These are phyloP conservation scores for Solanum chiquidenum DNA, from an alignment of 257 asterid genomes.

Conservation along the genomic window DNA sequence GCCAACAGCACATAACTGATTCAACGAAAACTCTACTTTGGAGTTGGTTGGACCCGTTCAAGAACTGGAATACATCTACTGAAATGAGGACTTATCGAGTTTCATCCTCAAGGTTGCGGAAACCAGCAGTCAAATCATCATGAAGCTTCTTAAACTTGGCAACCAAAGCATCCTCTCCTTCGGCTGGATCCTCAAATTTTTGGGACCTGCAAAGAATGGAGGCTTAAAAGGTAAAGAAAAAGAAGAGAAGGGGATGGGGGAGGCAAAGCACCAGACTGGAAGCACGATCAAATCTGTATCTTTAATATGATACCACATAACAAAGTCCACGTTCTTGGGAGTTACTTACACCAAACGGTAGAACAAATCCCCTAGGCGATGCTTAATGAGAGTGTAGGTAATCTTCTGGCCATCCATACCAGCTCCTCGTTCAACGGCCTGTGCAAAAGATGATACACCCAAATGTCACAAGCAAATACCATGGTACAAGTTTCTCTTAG, in stretches of 20 bases:
- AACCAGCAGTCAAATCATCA: slow-evolving; percentile 85
- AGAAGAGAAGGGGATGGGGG: not conserved
- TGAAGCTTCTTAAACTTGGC: slow-evolving; percentile 74
- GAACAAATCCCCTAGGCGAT: slow-evolving; percentile 79
- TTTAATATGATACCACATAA: not conserved
- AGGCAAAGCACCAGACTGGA: not conserved
- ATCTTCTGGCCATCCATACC: slow-evolving; percentile 97
- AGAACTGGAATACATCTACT: not conserved
- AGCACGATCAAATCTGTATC: not conserved
- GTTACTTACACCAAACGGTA: slow-evolving; percentile 88
- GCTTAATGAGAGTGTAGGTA: slow-evolving; percentile 79
- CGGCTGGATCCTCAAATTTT: slow-evolving; percentile 97
- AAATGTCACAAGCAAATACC: not conserved
- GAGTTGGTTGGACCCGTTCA: not conserved
- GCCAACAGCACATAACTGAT: not conserved
- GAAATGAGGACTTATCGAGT: slow-evolving; percentile 37
- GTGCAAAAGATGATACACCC: slow-evolving; percentile 6
- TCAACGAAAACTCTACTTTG: not conserved
- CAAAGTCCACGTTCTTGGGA: not conserved
- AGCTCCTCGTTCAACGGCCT: slow-evolving; percentile 96
- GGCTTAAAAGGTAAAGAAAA: not conserved
- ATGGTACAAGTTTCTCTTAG: not conserved
- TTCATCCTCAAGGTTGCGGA: slow-evolving; percentile 95
- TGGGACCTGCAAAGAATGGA: slow-evolving; percentile 55
- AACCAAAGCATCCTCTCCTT: slow-evolving; percentile 74